These are phyloP conservation scores for Phenoliferia sp. DNA, from an alignment of 1,284 basidiomycete genomes.

Conservation along the genomic window DNA sequence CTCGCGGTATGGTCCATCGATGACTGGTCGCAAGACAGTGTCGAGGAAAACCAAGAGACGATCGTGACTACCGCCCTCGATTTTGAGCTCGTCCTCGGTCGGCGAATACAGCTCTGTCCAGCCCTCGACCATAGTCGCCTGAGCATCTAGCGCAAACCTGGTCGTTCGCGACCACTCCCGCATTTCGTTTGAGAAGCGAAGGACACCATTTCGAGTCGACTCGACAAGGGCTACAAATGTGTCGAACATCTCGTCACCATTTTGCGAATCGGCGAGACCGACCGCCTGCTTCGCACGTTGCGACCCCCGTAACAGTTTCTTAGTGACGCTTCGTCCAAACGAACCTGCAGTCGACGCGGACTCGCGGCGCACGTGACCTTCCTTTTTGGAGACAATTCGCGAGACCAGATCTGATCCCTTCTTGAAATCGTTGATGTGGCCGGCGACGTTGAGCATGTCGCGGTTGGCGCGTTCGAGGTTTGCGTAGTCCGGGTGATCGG, in stretches of 20 bases:
- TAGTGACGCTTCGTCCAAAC: slow-evolving; percentile 32
- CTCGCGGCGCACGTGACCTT: slow-evolving; percentile 14
- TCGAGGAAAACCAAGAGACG: slow-evolving; percentile 30
- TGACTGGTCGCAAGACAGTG: slow-evolving; percentile 24
- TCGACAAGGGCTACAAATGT: slow-evolving; percentile 29
- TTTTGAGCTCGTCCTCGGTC: slow-evolving; percentile 10
- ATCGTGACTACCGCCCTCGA: slow-evolving; percentile 9
- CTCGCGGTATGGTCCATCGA: slow-evolving; percentile 24
- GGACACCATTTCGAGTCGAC: slow-evolving; percentile 17
- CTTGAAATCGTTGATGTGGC: slow-evolving; percentile 46
- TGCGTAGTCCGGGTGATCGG: slow-evolving; percentile 38
- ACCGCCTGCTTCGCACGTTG: slow-evolving; percentile 28
- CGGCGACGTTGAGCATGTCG: slow-evolving; percentile 44
- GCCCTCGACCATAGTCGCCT: slow-evolving; percentile 27
- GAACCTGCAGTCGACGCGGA: slow-evolving; percentile 16
- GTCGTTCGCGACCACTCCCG: slow-evolving; percentile 30
- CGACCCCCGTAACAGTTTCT: slow-evolving; percentile 35
- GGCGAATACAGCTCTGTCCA: slow-evolving; percentile 33
- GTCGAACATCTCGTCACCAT: slow-evolving; percentile 30
- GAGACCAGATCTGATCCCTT: slow-evolving; percentile 43
- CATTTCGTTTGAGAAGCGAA: slow-evolving; percentile 32
- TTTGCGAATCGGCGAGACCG: slow-evolving; percentile 4
- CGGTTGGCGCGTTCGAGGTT: slow-evolving; percentile 37
- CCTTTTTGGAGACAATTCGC: slow-evolving; percentile 32
- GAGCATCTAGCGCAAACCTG: slow-evolving; percentile 26